Base-by-base conservation (phyloP, 2,329 filamentous ascomycete species). In the Bimuria novae-zelandiae region DNA sequence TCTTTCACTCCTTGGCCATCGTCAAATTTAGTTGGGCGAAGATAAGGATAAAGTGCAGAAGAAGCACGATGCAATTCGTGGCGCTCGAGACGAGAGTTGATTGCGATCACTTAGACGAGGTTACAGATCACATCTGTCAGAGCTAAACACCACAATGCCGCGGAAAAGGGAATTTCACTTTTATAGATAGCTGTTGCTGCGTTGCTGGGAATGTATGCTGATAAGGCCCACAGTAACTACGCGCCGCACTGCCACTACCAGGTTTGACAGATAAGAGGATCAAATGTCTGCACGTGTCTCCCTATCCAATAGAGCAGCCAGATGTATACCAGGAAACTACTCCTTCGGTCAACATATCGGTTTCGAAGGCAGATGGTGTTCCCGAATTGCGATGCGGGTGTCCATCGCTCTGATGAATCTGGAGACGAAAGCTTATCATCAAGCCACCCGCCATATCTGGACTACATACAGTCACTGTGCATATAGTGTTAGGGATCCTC, bases 211-310 rank as follows among this genome's bases (percentile, higher is more conserved):
- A 36, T 17, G 25, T 17, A 16, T 47, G 39, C 56, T 59, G 61
- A 60, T 46, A 63, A 62, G 55, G 46, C 55, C 57, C 46, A 59
- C 53, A 54, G 45, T 50, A 57, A 40, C 1, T 35, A 23, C 12
- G 29, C 36, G 47, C 27, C 29, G 37, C 45, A 14, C 40, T 49
- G 46, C 27, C 45, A 51, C 49, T 55, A 53, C 47, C 41, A n/a
- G 21, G 12, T 27, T 40, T 37, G 41, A 35, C 39, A 60, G 61
- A 62, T 61, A 63, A 62, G 61, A 17, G 12, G 54, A 52, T 61
- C 49, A 49, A 39, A 52, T 17, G n/a, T 44, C 43, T 17, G 17
- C 25, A 21, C 11, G 29, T 23, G 12, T 14, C 1, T 39, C 21
- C 22, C 32, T 39, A 39, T 39, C 56, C 51, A 60, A 55, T 58